Evolutionary conservation across 352 stramenopile species (phyloP), one percentile per base, ranked within the genome.

Genomic region (Pythium chondricola): DNA sequence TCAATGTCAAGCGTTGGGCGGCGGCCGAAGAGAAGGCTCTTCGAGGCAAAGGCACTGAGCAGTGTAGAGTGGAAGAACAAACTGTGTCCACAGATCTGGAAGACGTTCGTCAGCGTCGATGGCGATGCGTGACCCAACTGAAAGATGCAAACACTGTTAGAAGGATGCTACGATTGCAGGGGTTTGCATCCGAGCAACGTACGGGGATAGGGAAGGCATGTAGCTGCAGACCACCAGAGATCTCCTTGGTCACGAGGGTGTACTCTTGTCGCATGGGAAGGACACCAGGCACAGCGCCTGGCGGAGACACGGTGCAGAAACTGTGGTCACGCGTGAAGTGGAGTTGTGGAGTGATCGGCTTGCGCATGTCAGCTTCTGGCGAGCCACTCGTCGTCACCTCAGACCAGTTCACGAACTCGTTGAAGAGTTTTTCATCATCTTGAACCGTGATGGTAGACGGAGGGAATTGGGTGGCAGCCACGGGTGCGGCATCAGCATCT

Each of bases 51-150:
- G 1, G 68, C 74, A 18, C 78, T 88, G 4, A 91, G 59, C 18
- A 94, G 46, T 8, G 91, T 58, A 18, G 80, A 85, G 45, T 94
- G 80, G 62, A 94, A 94, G 39, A 92, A 85, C n/a, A 94, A 52
- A 53, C 79, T 94, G 49, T 88, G 70, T 2, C 80, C 80, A 43
- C 74, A 88, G 30, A 94, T 76, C 60, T 88, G 68, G n/a, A 94
- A 62, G 37, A 92, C 72, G 20, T 65, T 83, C 13, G 52, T 59
- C 20, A 94, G 50, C 5, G 74, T 89, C 41, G 65, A 65, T 3
- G 61, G 63, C 16, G 83, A 87, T n/a, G 71, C 68, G 35, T 84
- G 82, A 8, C 57, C 48, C 3, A 89, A 49, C 75, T 92, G 52
- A 16, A 52, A 38, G 26, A 56, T 26, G 26, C 27, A 45, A 27